Evolutionary conservation across 1,139 yeast species (phyloP), one percentile per base, ranked within the genome.

Genomic region (Suhomyces taliae): DNA sequence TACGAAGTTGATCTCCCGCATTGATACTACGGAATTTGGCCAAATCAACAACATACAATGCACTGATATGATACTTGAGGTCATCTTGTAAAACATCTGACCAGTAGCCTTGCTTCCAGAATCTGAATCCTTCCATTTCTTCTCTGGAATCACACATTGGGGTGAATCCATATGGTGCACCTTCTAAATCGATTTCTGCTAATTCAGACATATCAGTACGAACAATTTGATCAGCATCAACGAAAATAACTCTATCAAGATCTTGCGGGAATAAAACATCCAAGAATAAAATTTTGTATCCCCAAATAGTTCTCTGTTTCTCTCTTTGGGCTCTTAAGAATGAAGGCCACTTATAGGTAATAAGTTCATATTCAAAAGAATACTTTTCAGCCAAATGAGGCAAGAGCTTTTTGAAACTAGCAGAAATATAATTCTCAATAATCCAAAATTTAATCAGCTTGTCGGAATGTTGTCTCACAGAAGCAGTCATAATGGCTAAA

Each of bases 31-130:
- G 77, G 64, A 90, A 86, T 48, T 71, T 71, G 11, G 71, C 68
- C 61, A 93, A 75, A 61, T 93, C 96, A 46, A 91, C 86, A 10
- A 90, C 89, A 59, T 82, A 90, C 34, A 89, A 72, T 0, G 96
- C 96, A 64, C 95, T 85, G 52, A 90, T 88, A 63, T 90, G 97
- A 61, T 93, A 93, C 51, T 78, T 78, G 37, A 72, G 67, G 29
- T 80, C 78, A 34, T 79, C 83, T 34, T 79, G 76, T 38, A 91
- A 69, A 29, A 80, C 78, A 5, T 75, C 74, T 47, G 81, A 69
- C 99, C 99, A 93, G 64, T 90, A 93, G 0, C 98, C 98, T 53
- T 82, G 81, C 59, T 90, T 86, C 99, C 99, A 93, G 68, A 93
- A 93, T 47, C 96, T 72, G 62, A 78, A 87, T 0, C 95, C 96